Percentiles rank a stretch among this genome's conserved stretches.
These are phyloP conservation scores for Alternaria conjuncta DNA, from an alignment of 2,329 filamentous ascomycete species.

Conservation along the genomic window DNA sequence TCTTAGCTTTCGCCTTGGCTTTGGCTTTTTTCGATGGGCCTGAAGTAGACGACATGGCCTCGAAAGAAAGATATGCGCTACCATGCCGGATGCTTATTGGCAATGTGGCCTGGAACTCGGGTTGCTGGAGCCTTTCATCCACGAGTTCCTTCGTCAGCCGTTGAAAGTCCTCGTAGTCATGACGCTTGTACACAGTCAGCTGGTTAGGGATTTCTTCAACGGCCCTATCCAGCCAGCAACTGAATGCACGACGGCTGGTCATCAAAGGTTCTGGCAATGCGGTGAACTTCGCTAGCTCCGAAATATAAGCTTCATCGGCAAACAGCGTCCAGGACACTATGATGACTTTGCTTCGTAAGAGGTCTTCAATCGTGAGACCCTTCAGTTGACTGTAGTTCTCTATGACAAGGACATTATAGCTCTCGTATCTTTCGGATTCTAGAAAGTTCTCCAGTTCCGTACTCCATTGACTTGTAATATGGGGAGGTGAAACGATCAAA, in stretches of 20 bases:
- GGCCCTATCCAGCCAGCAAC: constrained; percentile 61
- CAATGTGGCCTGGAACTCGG: constrained; percentile 46
- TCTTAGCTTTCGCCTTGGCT: constrained; percentile 1
- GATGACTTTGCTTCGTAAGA: constrained; percentile 61
- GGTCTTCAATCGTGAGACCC: constrained; percentile 51
- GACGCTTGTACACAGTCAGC: constrained; percentile 43
- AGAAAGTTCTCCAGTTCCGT: no score
- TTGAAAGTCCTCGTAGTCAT: constrained; percentile 41
- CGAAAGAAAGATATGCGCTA: constrained; percentile 31
- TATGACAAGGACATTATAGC: no score
- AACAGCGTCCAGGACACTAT: constrained; percentile 62
- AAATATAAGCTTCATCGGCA: constrained; percentile 55
- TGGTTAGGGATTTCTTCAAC: constrained; percentile 51
- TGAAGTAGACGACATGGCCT: constrained; percentile 6
- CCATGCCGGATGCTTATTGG: constrained; percentile 50
- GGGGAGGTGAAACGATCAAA: constrained; percentile 63
- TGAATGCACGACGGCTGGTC: constrained; percentile 56
- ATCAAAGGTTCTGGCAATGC: constrained; percentile 50
- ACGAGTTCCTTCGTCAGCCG: constrained; percentile 28
- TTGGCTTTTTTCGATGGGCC: constrained; percentile 8
- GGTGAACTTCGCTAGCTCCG: constrained; percentile 57
- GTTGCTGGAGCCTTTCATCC: constrained; percentile 35
- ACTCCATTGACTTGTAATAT: no score
- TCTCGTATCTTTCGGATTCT: no score
- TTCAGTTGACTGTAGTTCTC: constrained; percentile 49